A percentile compares a stretch with the other conserved stretches of the same genome.
Evolutionary conservation across 2,329 filamentous ascomycete species (phyloP).

Genomic region (Colletotrichum sidae): DNA sequence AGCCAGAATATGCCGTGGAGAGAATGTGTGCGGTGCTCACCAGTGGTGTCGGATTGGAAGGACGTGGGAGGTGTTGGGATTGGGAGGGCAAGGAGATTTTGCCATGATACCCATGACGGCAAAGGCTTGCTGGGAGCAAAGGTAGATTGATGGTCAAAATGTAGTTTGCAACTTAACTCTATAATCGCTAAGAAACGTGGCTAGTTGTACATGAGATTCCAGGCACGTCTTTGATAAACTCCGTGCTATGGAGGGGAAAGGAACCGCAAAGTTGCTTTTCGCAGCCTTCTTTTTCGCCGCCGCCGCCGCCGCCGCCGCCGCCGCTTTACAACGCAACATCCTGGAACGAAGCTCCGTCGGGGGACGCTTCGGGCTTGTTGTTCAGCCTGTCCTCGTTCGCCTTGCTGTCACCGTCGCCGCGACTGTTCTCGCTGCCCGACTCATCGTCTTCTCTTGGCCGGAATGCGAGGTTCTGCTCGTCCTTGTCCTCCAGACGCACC

Average conservation of each 20-base stretch:
- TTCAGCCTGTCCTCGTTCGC: constrained; percentile 43
- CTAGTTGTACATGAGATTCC: constrained; percentile 27
- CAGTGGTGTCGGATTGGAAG: constrained; percentile 57
- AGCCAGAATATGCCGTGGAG: constrained; percentile 73
- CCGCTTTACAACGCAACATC: constrained; percentile 67
- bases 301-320: too few relatives aligned
- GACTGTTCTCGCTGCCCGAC: constrained; percentile 42
- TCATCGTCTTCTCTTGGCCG: constrained; percentile 50
- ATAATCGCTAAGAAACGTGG: constrained; percentile 24
- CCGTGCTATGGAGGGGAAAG: constrained; percentile 19
- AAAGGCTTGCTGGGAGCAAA: too few relatives aligned
- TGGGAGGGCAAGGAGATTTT: constrained; percentile 74
- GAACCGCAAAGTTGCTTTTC: constrained; percentile 4
- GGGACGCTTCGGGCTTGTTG: constrained; percentile 58
- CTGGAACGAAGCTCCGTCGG: constrained; percentile 71
- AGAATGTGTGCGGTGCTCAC: constrained; percentile 71
- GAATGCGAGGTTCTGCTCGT: constrained; percentile 65
- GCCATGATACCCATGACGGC: constrained; percentile 52
- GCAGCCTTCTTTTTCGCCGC: background rate
- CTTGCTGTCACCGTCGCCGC: constrained; percentile 42
- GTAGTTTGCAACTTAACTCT: constrained; percentile 13
- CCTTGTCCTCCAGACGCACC: constrained; percentile 65
- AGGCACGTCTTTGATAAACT: constrained; percentile 26
- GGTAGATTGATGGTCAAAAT: too few relatives aligned
- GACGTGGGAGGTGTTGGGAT: constrained; percentile 75